These are phyloP conservation scores for Priceomyces carsonii DNA, from an alignment of 805 yeast genomes.

Conservation along the genomic window DNA sequence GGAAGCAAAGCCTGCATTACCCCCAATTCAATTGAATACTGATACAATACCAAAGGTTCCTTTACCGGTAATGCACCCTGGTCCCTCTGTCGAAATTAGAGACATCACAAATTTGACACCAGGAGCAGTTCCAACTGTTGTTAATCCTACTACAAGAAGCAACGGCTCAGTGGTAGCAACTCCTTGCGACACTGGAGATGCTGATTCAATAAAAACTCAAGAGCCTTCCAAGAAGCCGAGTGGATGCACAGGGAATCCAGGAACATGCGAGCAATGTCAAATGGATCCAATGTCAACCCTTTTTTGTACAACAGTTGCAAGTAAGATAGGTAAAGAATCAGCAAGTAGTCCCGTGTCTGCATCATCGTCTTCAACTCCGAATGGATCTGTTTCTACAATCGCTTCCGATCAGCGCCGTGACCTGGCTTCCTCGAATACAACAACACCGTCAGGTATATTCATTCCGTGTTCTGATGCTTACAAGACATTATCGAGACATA, in stretches of 20 bases:
- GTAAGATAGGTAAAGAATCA: constrained; percentile 30
- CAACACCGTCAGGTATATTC: constrained; percentile 47
- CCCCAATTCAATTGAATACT: constrained; percentile 38
- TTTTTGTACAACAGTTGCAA: constrained; percentile 85
- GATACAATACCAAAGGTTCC: constrained; percentile 34
- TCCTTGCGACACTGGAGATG: constrained; percentile 4
- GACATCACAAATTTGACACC: constrained; percentile 43
- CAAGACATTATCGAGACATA: constrained; percentile 80
- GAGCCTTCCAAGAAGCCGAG: constrained; percentile 18
- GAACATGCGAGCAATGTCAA: constrained; percentile 82
- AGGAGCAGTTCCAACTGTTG: constrained; percentile 37
- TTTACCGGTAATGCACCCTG: constrained; percentile 64
- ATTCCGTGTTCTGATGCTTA: constrained; percentile 92
- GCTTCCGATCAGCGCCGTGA: constrained; percentile 14
- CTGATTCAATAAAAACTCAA: constrained; percentile 11
- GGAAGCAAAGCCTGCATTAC: constrained; percentile 35
- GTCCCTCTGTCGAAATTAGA: constrained; percentile 56
- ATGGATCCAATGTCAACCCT: constrained; percentile 83
- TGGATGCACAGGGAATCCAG: constrained; percentile 85
- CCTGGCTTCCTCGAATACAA: constrained; percentile 8
- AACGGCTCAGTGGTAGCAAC: constrained; percentile 13
- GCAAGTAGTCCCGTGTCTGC: background rate
- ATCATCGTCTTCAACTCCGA: constrained; percentile 7
- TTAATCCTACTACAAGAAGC: constrained; percentile 17
- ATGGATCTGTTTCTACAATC: constrained; percentile 13